Conservation (phyloP, 2,329 filamentous ascomycete species). For the Amauroascus verrucosus region DNA sequence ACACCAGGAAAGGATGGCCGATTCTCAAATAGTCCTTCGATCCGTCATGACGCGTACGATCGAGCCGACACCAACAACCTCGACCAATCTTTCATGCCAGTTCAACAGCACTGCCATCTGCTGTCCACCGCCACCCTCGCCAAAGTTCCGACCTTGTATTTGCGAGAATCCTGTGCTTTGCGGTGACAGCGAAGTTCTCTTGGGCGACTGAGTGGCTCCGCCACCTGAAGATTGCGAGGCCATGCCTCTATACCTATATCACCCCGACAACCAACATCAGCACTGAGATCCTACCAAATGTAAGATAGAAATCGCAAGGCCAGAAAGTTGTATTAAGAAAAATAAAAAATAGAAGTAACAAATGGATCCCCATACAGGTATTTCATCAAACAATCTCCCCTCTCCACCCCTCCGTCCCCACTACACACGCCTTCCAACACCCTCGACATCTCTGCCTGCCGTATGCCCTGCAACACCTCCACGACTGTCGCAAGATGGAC, state of each 20-base stretch:
- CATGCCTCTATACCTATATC: constrained; percentile 80
- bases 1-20: not conserved
- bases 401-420: constrained; percentile 68
- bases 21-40: constrained; percentile 67
- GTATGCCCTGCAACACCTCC: constrained; percentile 91
- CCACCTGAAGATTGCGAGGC: constrained; percentile 32
- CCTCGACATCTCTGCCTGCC: constrained; percentile 88
- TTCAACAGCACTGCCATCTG: constrained; percentile 94
- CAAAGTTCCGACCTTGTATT: constrained; percentile 48
- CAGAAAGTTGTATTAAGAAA: constrained; percentile 4
- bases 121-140: constrained; percentile 62
- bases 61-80: constrained; percentile 82
- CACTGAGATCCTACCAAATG: not conserved
- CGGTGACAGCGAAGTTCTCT: constrained; percentile 47
- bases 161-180: constrained; percentile 86
- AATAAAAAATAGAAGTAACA: constrained; percentile 2
- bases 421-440: constrained; percentile 72
- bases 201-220: constrained; percentile 41
- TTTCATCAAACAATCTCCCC: constrained; percentile 91
- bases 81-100: constrained; percentile 98
- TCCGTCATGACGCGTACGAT: constrained; percentile 95
- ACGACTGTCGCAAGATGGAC: constrained; percentile 77
- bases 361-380: constrained; percentile 63
- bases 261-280: not conserved
- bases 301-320: not conserved